A percentile compares a stretch with the other conserved stretches of the same genome.
phyloP scores from a whole-genome alignment of 2,329 filamentous ascomycete genomes.

The Aspergillus fructus region DNA sequence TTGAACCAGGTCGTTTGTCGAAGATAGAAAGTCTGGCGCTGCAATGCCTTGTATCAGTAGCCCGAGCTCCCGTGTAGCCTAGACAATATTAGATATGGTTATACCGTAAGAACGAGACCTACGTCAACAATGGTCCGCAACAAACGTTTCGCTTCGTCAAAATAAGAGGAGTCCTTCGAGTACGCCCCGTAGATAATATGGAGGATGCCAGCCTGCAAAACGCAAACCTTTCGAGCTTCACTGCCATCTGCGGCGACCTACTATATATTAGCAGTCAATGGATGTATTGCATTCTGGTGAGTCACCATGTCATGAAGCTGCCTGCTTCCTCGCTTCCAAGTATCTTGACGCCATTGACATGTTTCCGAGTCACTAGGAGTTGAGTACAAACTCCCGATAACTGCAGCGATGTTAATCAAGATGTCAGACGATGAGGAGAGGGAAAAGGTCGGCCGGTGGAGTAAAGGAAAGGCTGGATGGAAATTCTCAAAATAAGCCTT shows the following conservation, averaged over 20 bases:
- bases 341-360: neutral
- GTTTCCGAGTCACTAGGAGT: no score
- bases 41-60: constrained; percentile 1
- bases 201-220: neutral
- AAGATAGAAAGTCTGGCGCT: neutral
- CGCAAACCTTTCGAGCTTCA: neutral
- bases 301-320: neutral
- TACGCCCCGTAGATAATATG: neutral
- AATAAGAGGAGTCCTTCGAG: neutral
- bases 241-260: neutral
- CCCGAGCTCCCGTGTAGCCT: neutral
- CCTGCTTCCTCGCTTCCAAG: neutral
- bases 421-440: neutral
- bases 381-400: neutral
- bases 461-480: neutral
- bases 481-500: neutral
- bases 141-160: neutral
- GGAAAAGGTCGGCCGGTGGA: neutral
- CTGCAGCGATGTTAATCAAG: neutral
- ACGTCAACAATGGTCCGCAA: neutral
- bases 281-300: neutral
- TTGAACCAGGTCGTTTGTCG: constrained; percentile 19
- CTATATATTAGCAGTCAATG: neutral
- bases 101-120: neutral
- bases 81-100: neutral